phyloP scores from a whole-genome alignment of 1,139 yeast genomes.

The Yamadazyma triangularis region DNA sequence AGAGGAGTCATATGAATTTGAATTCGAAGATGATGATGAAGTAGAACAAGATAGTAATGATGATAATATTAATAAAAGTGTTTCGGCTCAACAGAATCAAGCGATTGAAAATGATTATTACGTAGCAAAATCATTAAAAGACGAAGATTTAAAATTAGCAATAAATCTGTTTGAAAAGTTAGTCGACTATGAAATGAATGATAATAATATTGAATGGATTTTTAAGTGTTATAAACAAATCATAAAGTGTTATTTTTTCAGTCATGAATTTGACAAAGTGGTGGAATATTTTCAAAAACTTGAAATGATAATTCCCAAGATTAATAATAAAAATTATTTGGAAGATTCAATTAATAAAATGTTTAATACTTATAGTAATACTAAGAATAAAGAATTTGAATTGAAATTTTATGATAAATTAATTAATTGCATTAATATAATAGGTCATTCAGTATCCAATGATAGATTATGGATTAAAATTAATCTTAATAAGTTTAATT shows the following conservation, averaged over 20 bases:
- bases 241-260: slow-evolving; percentile 48
- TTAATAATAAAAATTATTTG: slow-evolving; percentile 43
- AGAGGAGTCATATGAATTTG: slow-evolving; percentile 64
- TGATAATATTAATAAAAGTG: slow-evolving; percentile 22
- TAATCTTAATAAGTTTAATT: slow-evolving; percentile 47
- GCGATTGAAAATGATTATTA: slow-evolving; percentile 50
- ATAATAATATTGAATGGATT: slow-evolving; percentile 32
- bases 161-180: slow-evolving; percentile 44
- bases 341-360: slow-evolving; percentile 62
- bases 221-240: slow-evolving; percentile 66
- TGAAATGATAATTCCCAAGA: slow-evolving; percentile 19
- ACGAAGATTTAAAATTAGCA: slow-evolving; percentile 40
- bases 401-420: slow-evolving; percentile 26
- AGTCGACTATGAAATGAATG: slow-evolving; percentile 14
- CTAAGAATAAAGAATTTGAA: slow-evolving; percentile 24
- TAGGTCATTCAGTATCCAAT: slow-evolving; percentile 21
- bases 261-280: slow-evolving; percentile 30
- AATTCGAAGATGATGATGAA: slow-evolving; percentile 55
- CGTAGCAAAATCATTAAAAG: slow-evolving; percentile 58
- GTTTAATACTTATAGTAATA: slow-evolving; percentile 40
- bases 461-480: slow-evolving; percentile 57
- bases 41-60: slow-evolving; percentile 9
- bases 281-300: slow-evolving; percentile 23
- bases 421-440: slow-evolving; percentile 14
- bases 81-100: slow-evolving; percentile 11